phyloP scores from a whole-genome alignment of 106 monocot species.

The Dendrobium officinale region DNA sequence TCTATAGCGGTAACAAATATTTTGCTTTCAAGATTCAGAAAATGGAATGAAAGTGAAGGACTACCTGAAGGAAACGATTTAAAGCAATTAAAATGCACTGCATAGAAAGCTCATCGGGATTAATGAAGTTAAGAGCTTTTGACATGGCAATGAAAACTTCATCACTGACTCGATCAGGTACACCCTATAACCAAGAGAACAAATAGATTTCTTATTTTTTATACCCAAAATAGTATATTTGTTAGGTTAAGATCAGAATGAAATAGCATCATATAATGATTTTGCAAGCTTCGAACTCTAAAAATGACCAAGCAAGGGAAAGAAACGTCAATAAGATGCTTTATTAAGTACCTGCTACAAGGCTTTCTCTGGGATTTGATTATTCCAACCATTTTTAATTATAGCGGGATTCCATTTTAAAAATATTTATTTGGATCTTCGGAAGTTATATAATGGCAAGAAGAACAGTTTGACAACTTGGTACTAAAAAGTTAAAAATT shows the following conservation, averaged over 20 bases:
- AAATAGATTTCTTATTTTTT: background rate
- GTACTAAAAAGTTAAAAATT: background rate
- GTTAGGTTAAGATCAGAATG: background rate
- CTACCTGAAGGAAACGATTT: slow-evolving; percentile 94
- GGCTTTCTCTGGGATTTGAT: too few relatives aligned
- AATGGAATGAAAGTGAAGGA: background rate
- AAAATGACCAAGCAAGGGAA: background rate
- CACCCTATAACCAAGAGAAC: slow-evolving; percentile 42
- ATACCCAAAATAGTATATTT: background rate
- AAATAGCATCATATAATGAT: background rate
- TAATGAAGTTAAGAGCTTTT: slow-evolving; percentile 97
- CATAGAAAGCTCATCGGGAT: slow-evolving; percentile 99
- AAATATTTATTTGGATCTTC: background rate
- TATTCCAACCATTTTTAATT: too few relatives aligned
- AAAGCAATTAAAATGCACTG: slow-evolving; percentile 97
- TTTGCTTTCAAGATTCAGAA: background rate
- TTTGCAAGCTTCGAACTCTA: background rate
- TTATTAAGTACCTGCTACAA: too few relatives aligned
- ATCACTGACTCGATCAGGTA: slow-evolving; percentile 94
- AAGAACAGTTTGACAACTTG: background rate
- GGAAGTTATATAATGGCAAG: background rate
- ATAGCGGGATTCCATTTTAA: too few relatives aligned
- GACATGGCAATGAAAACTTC: slow-evolving; percentile 99
- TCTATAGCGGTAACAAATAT: background rate
- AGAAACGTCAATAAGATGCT: too few relatives aligned